Conservation (phyloP, 805 yeast genomes). For the Starmerella bombicola region DNA sequence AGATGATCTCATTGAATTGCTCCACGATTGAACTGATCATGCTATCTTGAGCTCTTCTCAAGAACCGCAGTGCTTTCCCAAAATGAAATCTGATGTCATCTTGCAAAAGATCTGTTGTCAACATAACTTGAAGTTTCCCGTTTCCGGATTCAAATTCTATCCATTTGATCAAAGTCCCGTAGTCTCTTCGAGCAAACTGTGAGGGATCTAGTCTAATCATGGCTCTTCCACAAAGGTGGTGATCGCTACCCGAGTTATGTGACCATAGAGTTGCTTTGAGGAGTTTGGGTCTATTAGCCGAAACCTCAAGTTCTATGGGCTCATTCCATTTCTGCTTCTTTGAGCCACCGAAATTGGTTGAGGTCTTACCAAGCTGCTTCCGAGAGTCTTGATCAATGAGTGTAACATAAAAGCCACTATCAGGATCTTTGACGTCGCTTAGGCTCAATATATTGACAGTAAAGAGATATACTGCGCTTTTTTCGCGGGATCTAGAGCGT, state of each 20-base stretch:
- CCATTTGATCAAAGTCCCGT: conserved; percentile 51
- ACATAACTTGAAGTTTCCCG: conserved; percentile 53
- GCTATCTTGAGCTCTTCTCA: conserved; percentile 53
- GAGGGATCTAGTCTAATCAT: conserved; percentile 48
- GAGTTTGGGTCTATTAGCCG: conserved; percentile 31
- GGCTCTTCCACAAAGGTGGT: conserved; percentile 56
- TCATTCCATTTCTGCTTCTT: conserved; percentile 75
- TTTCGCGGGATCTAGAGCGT: not conserved
- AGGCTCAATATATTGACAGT: conserved; percentile 53
- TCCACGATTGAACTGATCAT: conserved; percentile 58
- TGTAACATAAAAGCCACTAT: conserved; percentile 45
- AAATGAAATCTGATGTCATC: conserved; percentile 70
- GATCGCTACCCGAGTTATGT: conserved; percentile 36
- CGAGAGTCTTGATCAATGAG: conserved; percentile 44
- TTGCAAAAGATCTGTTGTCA: conserved; percentile 68
- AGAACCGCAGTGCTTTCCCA: conserved; percentile 58
- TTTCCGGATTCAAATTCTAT: conserved; percentile 47
- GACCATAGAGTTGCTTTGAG: conserved; percentile 62
- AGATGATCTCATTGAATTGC: conserved; percentile 55
- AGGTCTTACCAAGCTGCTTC: conserved; percentile 54
- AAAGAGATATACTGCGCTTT: conserved; percentile 32
- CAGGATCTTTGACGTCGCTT: conserved; percentile 35
- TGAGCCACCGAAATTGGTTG: conserved; percentile 44
- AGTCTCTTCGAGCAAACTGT: conserved; percentile 40
- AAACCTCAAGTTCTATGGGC: conserved; percentile 49